Percentiles rank a stretch among this genome's conserved stretches.
Conservation (phyloP, 2,329 filamentous ascomycete species). For the Neopestalotiopsis clavispora region DNA sequence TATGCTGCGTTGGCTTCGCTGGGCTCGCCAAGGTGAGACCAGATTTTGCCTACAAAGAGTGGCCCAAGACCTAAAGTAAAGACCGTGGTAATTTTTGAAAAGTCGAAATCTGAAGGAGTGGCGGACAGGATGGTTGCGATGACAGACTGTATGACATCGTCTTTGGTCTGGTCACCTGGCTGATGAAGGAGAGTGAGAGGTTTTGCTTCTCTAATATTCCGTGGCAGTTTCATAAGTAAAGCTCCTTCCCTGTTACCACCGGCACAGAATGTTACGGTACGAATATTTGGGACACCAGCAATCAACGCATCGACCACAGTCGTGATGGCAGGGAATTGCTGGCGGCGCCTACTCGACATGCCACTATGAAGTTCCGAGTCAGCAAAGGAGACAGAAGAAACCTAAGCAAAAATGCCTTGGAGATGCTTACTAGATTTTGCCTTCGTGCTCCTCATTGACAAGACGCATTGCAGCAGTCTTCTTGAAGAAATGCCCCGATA, state of each 20-base stretch:
- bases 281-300: slow-evolving; percentile 71
- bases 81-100: slow-evolving; percentile 44
- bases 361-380: slow-evolving; percentile 44
- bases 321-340: slow-evolving; percentile 83
- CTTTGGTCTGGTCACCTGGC: slow-evolving; percentile 19
- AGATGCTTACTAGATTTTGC: slow-evolving; percentile 58
- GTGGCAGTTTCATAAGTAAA: slow-evolving; percentile 72
- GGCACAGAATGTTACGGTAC: slow-evolving; percentile 80
- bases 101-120: slow-evolving; percentile 44
- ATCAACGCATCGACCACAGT: slow-evolving; percentile 79
- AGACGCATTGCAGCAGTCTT: slow-evolving; percentile 56
- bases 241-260: slow-evolving; percentile 87
- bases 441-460: slow-evolving; percentile 53
- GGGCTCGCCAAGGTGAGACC: slow-evolving; percentile 54
- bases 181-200: slow-evolving; percentile 58
- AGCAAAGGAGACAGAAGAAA: neutral
- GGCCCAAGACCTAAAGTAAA: slow-evolving; percentile 47
- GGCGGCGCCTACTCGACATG: slow-evolving; percentile 77
- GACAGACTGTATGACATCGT: slow-evolving; percentile 40
- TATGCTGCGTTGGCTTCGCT: slow-evolving; percentile 64
- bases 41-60: slow-evolving; percentile 56
- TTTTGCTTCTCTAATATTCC: slow-evolving; percentile 62
- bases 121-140: slow-evolving; percentile 44
- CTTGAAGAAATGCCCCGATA: slow-evolving; percentile 64
- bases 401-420: neutral